A percentile compares a stretch with the other conserved stretches of the same genome.
Conservation (phyloP, 352 stramenopile genomes). For the Blastocystis sp. region DNA sequence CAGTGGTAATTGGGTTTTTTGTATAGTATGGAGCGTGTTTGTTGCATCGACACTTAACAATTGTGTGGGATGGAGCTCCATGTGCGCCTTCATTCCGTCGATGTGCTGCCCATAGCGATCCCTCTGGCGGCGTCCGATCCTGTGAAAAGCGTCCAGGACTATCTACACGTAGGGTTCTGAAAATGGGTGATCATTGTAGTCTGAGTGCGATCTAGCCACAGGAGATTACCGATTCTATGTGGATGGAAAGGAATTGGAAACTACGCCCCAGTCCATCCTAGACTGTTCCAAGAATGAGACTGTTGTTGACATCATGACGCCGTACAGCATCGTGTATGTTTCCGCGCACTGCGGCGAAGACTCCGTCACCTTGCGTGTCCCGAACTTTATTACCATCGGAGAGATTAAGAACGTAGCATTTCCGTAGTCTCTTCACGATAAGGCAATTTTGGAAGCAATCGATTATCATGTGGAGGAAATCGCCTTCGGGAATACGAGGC, state of each 20-base stretch:
- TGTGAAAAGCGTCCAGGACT: neutral
- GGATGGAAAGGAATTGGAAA: slow-evolving; percentile 5
- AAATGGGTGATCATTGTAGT: neutral
- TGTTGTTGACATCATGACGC: slow-evolving; percentile 46
- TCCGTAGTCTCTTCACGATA: neutral
- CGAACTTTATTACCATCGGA: slow-evolving; percentile 8
- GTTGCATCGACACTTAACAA: neutral
- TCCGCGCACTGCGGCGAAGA: neutral
- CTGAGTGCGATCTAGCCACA: neutral
- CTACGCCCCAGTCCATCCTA: neutral
- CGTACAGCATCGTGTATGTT: slow-evolving; percentile 46
- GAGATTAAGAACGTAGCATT: slow-evolving; percentile 14
- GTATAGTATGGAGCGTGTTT: slow-evolving; percentile 26
- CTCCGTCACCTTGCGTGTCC: slow-evolving; percentile 35
- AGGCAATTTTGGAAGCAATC: slow-evolving; percentile 20
- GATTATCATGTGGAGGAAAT: slow-evolving; percentile 12
- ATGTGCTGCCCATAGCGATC: neutral
- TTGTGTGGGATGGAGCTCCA: neutral
- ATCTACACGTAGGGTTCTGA: neutral
- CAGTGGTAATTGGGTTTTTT: slow-evolving; percentile 50
- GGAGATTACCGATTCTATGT: slow-evolving; percentile 1
- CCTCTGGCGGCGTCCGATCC: neutral
- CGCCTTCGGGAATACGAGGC: neutral
- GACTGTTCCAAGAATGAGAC: neutral
- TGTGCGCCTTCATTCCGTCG: neutral